These are phyloP conservation scores for Penicillium verhagenii DNA, from an alignment of 495 filamentous ascomycete genomes.

Conservation along the genomic window DNA sequence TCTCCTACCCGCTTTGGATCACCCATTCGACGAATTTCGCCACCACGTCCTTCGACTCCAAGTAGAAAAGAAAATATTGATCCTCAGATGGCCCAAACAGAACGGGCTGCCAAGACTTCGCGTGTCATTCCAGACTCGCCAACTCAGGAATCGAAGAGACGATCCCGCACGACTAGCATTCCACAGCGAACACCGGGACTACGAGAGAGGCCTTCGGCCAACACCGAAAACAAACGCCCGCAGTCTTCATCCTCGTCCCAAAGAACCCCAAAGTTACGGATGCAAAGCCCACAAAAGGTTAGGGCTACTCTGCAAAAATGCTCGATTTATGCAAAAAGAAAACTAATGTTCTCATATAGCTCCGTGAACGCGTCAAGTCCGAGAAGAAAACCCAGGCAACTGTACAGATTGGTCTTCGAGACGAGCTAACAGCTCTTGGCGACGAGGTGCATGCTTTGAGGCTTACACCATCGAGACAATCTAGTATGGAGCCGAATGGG, in stretches of 20 bases:
- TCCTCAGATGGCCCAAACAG: constrained; percentile 31
- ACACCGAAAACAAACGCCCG: constrained; percentile 37
- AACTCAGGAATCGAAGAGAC: constrained; percentile 42
- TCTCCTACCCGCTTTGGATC: constrained; percentile 35
- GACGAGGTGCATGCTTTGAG: constrained; percentile 73
- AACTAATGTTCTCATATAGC: constrained; percentile 27
- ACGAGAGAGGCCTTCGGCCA: constrained; percentile 51
- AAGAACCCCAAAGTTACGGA: constrained; percentile 65
- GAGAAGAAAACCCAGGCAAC: constrained; percentile 72
- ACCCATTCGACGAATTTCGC: constrained; percentile 38
- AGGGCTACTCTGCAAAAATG: not conserved
- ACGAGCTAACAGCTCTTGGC: constrained; percentile 78
- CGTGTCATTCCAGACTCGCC: constrained; percentile 41
- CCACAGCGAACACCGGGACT: constrained; percentile 49
- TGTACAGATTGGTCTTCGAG: constrained; percentile 65
- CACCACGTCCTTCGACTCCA: constrained; percentile 44
- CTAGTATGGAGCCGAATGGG: constrained; percentile 13
- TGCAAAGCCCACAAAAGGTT: constrained; percentile 86
- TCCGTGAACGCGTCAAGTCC: constrained; percentile 81
- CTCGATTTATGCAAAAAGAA: not conserved
- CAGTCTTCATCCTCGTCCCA: constrained; percentile 36
- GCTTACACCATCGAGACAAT: constrained; percentile 28
- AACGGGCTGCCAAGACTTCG: constrained; percentile 37
- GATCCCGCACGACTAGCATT: constrained; percentile 53
- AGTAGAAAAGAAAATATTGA: constrained; percentile 58